Evolutionary conservation across 257 asterid species (phyloP), one percentile per base, ranked within the genome.

Genomic region (Mitragyna speciosa): DNA sequence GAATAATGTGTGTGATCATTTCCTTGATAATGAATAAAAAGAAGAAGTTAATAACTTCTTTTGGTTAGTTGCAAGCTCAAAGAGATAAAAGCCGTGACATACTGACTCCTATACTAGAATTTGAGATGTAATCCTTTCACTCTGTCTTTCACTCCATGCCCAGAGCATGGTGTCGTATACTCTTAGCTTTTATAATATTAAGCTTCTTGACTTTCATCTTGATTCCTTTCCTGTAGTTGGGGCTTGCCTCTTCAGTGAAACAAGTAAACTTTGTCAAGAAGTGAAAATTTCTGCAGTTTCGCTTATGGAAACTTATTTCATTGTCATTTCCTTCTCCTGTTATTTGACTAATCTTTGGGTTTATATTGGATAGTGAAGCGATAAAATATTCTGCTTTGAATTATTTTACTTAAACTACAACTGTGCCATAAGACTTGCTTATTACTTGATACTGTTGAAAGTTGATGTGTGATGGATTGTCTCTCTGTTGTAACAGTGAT

Each of bases 401-500:
- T 31, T 59, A 6, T 54, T 31, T 67, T 17, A 7, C 26, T 59
- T 47, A 51, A 22, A 26, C 51, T 54, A 41, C 14, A 56, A 11
- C n/a, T 64, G 6, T n/a, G 12, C 24, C 22, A 0, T 54, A 7
- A 63, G 78, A 73, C 64, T 43, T 67, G 31, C 31, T 49, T 56
- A 43, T 30, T 47, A 66, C 79, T n/a, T 79, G 36, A 71, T 71
- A 59, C 47, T 69, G 17, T 67, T 0, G 41, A 48, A 75, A 63
- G 58, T 80, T 66, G 63, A 76, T 59, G 28, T 70, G 78, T 51
- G 26, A 81, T 74, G 51, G 28, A 70, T 84, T 51, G 51, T 83
- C 81, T 83, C 81, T 75, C 67, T 84, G 33, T 82, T 86, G 76
- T 74, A 54, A 85, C 96, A 95, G 99, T 95, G 99, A 80, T 95